Conservation (phyloP, 1,284 basidiomycete genomes). For the Apiotrichum siamense region DNA sequence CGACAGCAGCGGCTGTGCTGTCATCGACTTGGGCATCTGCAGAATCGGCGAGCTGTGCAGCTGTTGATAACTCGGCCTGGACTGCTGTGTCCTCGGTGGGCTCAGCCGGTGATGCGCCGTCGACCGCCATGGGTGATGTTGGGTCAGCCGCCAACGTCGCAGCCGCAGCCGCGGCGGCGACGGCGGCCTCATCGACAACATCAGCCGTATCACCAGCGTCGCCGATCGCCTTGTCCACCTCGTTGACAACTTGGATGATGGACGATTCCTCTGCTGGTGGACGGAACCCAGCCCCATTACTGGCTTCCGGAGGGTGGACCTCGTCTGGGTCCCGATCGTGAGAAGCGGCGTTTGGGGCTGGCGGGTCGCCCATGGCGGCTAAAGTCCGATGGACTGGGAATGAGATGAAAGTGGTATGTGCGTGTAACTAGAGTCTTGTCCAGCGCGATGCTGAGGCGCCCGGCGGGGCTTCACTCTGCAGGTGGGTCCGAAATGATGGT, state of each 20-base stretch:
- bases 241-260: neutral
- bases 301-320: too few species aligned
- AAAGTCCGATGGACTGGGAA: conserved; percentile 21
- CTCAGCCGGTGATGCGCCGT: too few species aligned
- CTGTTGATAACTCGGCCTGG: too few species aligned
- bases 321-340: conserved; percentile 16
- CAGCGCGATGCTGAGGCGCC: conserved; percentile 1
- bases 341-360: conserved; percentile 28
- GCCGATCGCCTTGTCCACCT: neutral
- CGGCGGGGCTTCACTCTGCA: neutral
- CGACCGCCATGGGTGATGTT: too few species aligned
- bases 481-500: neutral
- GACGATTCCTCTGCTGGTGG: neutral
- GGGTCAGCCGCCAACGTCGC: neutral
- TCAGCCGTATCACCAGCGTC: neutral
- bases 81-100: too few species aligned
- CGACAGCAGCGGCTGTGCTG: too few species aligned
- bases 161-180: neutral
- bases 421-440: conserved; percentile 6
- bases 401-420: conserved; percentile 11
- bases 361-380: conserved; percentile 31
- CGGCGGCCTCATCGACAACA: neutral
- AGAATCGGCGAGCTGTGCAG: too few species aligned
- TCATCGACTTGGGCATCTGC: too few species aligned
- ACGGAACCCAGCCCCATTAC: too few species aligned